Evolutionary conservation across 306 rosid genomes (phyloP).

Genomic region (Gleditsia sinensis): DNA sequence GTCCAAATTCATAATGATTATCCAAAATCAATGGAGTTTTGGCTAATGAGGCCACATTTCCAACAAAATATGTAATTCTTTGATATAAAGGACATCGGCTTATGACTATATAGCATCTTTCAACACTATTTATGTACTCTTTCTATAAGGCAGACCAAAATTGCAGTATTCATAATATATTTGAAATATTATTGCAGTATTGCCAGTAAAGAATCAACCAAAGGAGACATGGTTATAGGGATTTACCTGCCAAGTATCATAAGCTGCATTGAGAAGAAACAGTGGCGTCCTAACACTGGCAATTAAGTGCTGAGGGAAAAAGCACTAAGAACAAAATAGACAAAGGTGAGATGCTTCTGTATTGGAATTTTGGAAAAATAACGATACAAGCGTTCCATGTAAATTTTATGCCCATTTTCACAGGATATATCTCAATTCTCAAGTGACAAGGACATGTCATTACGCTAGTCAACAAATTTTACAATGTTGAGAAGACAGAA

Average conservation of each 20-base stretch:
- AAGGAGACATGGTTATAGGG: slow-evolving; percentile 13
- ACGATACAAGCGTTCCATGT: background rate
- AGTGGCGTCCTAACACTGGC: slow-evolving; percentile 74
- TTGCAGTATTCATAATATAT: background rate
- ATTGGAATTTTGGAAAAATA: background rate
- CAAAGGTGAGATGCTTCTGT: slow-evolving; percentile 17
- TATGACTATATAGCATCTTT: background rate
- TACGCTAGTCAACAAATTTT: background rate
- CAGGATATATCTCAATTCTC: background rate
- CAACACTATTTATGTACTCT: background rate
- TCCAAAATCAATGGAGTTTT: background rate
- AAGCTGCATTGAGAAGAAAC: slow-evolving; percentile 86
- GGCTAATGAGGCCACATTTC: background rate
- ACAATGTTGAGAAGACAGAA: background rate
- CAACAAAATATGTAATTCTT: slow-evolving; percentile 5
- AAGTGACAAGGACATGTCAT: background rate
- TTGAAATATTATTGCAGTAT: background rate
- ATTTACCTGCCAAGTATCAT: slow-evolving; percentile 92
- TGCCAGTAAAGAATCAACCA: slow-evolving; percentile 2
- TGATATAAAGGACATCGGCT: background rate
- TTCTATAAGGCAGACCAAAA: background rate
- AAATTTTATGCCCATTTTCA: background rate
- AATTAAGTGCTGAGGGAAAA: slow-evolving; percentile 77
- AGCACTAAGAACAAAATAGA: slow-evolving; percentile 55
- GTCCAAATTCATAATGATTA: background rate